Evolutionary conservation across 2,329 filamentous ascomycete species (phyloP).

Genomic region (Alternaria burnsii): DNA sequence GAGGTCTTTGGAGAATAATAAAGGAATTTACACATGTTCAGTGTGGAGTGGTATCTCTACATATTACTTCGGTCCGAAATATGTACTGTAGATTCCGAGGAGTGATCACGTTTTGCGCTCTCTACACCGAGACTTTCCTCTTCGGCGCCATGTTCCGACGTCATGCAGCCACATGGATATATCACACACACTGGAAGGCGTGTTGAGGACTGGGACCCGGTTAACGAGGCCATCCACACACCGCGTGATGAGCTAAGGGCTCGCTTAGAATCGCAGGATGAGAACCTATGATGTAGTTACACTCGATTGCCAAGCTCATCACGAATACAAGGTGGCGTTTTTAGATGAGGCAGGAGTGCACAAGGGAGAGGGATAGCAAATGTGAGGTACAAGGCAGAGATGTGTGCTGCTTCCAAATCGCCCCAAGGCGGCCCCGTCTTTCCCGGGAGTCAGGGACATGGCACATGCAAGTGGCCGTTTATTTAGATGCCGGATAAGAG

Average conservation of each 20-base stretch:
- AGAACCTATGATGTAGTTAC: constrained; percentile 25
- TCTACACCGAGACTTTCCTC: background rate
- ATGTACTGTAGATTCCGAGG: background rate
- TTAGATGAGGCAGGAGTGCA: background rate
- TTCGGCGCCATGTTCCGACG: background rate
- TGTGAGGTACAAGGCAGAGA: background rate
- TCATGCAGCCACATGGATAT: constrained; percentile 29
- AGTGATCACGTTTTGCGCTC: background rate
- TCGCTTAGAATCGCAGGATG: constrained; percentile 25
- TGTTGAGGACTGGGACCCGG: constrained; percentile 20
- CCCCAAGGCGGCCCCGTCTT: background rate
- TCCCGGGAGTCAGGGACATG: background rate
- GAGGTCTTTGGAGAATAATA: constrained; percentile 53
- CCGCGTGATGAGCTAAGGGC: constrained; percentile 24
- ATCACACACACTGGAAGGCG: constrained; percentile 18
- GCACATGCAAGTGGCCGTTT: constrained; percentile 5
- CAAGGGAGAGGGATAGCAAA: constrained; percentile 1
- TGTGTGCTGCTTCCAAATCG: background rate
- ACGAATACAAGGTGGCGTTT: constrained; percentile 5
- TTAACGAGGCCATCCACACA: constrained; percentile 14
- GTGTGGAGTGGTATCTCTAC: background rate
- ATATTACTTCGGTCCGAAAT: constrained; percentile 11
- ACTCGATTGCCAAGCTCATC: constrained; percentile 18
- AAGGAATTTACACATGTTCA: background rate
- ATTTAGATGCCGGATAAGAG: constrained; percentile 5